Evolutionary conservation across 441 rosid genomes (phyloP).

Genomic region (Arabidopsis lyrata): DNA sequence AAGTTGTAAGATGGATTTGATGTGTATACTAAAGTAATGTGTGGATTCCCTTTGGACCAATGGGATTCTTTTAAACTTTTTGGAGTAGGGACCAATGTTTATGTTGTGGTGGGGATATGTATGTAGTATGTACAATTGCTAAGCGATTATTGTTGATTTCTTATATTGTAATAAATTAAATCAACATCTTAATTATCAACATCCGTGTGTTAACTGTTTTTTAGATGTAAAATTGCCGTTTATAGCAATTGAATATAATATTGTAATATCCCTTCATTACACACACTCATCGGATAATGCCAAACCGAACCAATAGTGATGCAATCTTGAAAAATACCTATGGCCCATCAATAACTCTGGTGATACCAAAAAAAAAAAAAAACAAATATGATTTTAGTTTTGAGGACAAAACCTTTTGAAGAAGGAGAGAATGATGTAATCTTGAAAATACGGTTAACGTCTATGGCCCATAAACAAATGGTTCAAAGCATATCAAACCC

Average conservation of each 20-base stretch:
- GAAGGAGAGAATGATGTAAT: too few relatives aligned
- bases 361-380: too few relatives aligned
- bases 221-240: background rate
- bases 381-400: too few relatives aligned
- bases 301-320: background rate
- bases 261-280: background rate
- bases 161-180: constrained; percentile 21
- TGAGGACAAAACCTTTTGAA: too few relatives aligned
- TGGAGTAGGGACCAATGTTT: constrained; percentile 42
- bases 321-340: too few relatives aligned
- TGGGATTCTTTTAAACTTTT: constrained; percentile 31
- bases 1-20: constrained; percentile 44
- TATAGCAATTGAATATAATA: background rate
- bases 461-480: too few relatives aligned
- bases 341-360: too few relatives aligned
- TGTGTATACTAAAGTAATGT: constrained; percentile 43
- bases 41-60: constrained; percentile 44
- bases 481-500: too few relatives aligned
- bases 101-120: constrained; percentile 32
- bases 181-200: constrained; percentile 31
- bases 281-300: background rate
- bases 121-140: constrained; percentile 36
- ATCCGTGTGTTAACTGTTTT: constrained; percentile 2
- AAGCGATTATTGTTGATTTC: constrained; percentile 27
- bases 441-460: too few relatives aligned